Conservation (phyloP, 768 basidiomycete genomes). For the Crucibulum laeve region DNA sequence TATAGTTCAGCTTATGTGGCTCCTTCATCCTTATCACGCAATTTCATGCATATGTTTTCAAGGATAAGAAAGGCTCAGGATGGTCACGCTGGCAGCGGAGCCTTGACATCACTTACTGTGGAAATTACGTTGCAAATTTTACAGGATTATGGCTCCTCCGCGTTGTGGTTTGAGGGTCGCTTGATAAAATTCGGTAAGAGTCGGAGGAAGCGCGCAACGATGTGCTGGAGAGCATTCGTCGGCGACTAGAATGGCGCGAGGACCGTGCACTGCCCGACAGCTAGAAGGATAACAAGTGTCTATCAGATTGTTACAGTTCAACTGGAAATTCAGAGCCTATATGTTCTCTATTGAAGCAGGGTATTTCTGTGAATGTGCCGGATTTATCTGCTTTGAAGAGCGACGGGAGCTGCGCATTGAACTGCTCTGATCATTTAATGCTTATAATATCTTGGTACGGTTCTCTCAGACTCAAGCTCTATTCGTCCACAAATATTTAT, state of each 20-base stretch:
- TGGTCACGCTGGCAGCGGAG: slow-evolving; percentile 37
- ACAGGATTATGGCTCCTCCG: slow-evolving; percentile 23
- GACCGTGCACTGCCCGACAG: no score
- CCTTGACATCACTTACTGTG: slow-evolving; percentile 40
- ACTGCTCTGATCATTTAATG: slow-evolving; percentile 14
- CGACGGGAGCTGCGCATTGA: slow-evolving; percentile 43
- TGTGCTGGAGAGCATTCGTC: slow-evolving; percentile 31
- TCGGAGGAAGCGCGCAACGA: no score
- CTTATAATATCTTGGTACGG: slow-evolving; percentile 35
- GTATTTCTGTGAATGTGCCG: slow-evolving; percentile 17
- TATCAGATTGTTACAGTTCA: slow-evolving; percentile 46
- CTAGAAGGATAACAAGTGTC: slow-evolving; percentile 23
- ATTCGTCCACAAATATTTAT: slow-evolving; percentile 26
- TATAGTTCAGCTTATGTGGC: slow-evolving; percentile 36
- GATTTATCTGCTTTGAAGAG: slow-evolving; percentile 35
- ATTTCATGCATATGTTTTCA: slow-evolving; percentile 53
- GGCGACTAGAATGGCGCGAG: no score
- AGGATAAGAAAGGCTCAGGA: slow-evolving; percentile 21
- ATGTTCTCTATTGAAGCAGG: slow-evolving; percentile 60
- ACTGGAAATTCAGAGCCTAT: slow-evolving; percentile 58
- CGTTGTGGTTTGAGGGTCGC: slow-evolving; percentile 24
- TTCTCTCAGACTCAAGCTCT: slow-evolving; percentile 32
- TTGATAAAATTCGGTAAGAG: slow-evolving; percentile 25
- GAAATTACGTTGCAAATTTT: slow-evolving; percentile 40
- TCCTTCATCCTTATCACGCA: slow-evolving; percentile 27